phyloP scores from a whole-genome alignment of 2,329 filamentous ascomycete species.

The Dendryphion nanum region DNA sequence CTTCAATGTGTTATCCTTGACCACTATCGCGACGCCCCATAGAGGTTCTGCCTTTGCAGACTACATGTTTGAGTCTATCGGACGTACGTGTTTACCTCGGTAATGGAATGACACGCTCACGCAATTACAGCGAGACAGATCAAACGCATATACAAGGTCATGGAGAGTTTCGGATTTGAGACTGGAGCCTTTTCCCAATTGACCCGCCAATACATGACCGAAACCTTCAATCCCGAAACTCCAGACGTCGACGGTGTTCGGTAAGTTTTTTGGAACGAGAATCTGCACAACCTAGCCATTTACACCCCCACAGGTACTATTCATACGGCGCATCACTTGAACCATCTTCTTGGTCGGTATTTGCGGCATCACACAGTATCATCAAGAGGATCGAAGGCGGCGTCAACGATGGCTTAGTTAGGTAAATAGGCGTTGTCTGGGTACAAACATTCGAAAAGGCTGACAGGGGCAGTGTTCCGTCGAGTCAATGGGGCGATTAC shows the following conservation, averaged over 20 bases:
- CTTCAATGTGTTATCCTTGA: constrained; percentile 73
- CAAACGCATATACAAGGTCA: constrained; percentile 55
- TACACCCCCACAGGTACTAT: constrained; percentile 46
- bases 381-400: constrained; percentile 55
- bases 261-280: constrained; percentile 35
- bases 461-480: constrained; percentile 46
- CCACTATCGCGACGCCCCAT: constrained; percentile 63
- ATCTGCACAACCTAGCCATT: background rate
- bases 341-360: constrained; percentile 57
- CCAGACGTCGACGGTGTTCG: constrained; percentile 55
- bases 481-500: constrained; percentile 61
- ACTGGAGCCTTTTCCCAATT: constrained; percentile 62
- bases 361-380: constrained; percentile 56
- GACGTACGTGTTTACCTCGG: constrained; percentile 40
- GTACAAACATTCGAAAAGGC: background rate
- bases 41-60: constrained; percentile 62
- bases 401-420: constrained; percentile 64
- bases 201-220: constrained; percentile 57
- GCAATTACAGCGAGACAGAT: constrained; percentile 43
- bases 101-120: background rate
- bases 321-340: constrained; percentile 62
- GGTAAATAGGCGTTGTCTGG: constrained; percentile 16
- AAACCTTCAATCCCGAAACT: constrained; percentile 59
- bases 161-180: constrained; percentile 56
- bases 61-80: constrained; percentile 59